Conservation (phyloP, 352 stramenopile species). For the Globisporangium yorkense region DNA sequence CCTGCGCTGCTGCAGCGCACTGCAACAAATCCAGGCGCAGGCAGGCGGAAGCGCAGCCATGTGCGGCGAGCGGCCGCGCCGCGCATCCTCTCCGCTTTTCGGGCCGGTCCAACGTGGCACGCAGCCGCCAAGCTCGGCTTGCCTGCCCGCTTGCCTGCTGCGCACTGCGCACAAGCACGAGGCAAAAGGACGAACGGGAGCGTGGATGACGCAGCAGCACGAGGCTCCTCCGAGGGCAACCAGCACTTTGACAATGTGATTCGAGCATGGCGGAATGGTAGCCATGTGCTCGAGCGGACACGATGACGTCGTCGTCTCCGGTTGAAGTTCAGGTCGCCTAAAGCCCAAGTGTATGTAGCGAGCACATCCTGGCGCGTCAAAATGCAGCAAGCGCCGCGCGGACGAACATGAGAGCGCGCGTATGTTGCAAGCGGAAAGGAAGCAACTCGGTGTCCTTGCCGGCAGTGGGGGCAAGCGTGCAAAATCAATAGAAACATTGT, state of each 20-base stretch:
- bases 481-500: too few species aligned
- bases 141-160: neutral
- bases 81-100: neutral
- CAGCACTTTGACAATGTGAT: neutral
- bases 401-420: too few species aligned
- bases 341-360: neutral
- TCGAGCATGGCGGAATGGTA: neutral
- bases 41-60: neutral
- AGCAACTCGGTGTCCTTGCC: too few species aligned
- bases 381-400: neutral
- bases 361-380: neutral
- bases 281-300: neutral
- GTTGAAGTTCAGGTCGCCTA: slow-evolving; percentile 2
- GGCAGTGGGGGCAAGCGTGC: too few species aligned
- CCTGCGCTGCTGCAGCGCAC: too few species aligned
- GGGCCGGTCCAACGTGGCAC: neutral
- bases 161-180: neutral
- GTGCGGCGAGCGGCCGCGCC: neutral
- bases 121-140: neutral
- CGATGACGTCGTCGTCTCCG: neutral
- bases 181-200: neutral
- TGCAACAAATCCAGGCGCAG: neutral
- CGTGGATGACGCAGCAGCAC: neutral
- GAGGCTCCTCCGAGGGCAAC: too few species aligned
- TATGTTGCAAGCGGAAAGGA: too few species aligned